phyloP scores from a whole-genome alignment of 192 early-diverging fungal genomes.

The Podila epicladia region DNA sequence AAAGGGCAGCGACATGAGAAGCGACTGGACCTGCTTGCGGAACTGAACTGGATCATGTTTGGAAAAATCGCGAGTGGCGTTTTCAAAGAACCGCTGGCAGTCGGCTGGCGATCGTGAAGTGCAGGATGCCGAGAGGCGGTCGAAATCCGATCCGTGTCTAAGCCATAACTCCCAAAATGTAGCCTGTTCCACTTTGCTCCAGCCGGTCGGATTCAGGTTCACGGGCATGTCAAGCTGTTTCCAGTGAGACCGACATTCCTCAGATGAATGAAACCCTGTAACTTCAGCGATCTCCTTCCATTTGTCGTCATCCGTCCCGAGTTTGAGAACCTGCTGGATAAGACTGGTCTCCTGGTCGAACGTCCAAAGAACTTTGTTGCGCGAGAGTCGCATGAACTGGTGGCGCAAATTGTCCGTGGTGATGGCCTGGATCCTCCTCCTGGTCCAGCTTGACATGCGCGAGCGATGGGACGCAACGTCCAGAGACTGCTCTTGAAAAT shows the following conservation, averaged over 20 bases:
- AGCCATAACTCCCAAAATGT: conserved; percentile 28
- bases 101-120: conserved; percentile 14
- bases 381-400: conserved; percentile 14
- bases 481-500: conserved; percentile 22
- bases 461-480: background rate
- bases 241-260: conserved; percentile 32
- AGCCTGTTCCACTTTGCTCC: conserved; percentile 19
- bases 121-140: conserved; percentile 9
- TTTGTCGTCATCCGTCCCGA: conserved; percentile 10
- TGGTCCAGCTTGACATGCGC: background rate
- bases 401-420: conserved; percentile 7
- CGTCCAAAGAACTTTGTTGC: conserved; percentile 13
- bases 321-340: conserved; percentile 31
- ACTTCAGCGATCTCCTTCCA: conserved; percentile 16
- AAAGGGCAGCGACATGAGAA: conserved; percentile 7
- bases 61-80: conserved; percentile 12
- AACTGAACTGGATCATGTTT: conserved; percentile 4
- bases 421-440: background rate
- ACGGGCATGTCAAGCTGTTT: conserved; percentile 42
- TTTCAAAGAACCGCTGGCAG: conserved; percentile 20
- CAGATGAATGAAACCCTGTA: conserved; percentile 9
- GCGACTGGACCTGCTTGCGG: background rate
- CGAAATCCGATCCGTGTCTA: conserved; percentile 27
- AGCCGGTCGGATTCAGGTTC: background rate
- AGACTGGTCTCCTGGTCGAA: conserved; percentile 31